A percentile compares a stretch with the other conserved stretches of the same genome.
Evolutionary conservation across 2,329 filamentous ascomycete species (phyloP).

Genomic region (Penicillium sp.): DNA sequence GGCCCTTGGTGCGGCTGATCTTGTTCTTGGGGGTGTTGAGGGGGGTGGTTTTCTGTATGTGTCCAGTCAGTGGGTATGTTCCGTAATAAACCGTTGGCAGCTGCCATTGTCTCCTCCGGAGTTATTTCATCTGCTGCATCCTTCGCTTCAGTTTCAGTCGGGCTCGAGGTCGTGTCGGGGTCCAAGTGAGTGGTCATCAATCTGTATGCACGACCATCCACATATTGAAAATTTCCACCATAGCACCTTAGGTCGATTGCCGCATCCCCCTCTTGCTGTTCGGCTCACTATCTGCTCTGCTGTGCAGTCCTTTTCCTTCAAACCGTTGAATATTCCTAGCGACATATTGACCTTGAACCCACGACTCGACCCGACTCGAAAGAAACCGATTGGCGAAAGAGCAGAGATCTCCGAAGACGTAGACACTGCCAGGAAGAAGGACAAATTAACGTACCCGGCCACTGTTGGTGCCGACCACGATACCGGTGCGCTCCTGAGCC

Average conservation of each 20-base stretch:
- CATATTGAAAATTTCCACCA: constrained; percentile 12
- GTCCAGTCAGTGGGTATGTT: constrained; percentile 42
- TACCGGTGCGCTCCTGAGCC: constrained; percentile 52
- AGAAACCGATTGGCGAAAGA: constrained; percentile 18
- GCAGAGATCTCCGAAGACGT: constrained; percentile 14
- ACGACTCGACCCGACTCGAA: constrained; percentile 19
- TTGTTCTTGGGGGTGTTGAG: constrained; percentile 70
- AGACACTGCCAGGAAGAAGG: constrained; percentile 11
- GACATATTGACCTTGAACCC: constrained; percentile 6
- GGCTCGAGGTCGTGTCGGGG: constrained; percentile 3
- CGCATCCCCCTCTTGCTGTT: neutral
- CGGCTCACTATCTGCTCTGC: too few species aligned
- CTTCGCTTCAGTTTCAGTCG: too few species aligned
- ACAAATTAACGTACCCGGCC: constrained; percentile 60
- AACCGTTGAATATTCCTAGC: too few species aligned
- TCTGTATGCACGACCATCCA: constrained; percentile 4
- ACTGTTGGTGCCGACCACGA: constrained; percentile 62
- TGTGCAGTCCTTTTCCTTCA: too few species aligned
- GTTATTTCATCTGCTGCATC: too few species aligned
- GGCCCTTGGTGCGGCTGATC: constrained; percentile 85
- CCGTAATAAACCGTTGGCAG: too few species aligned
- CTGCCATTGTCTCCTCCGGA: too few species aligned
- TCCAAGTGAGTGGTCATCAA: constrained; percentile 2
- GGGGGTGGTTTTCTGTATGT: constrained; percentile 73
- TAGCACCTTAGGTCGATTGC: neutral